Evolutionary conservation across 164 flowering plant genomes (phyloP).

Genomic region (Piper longum): DNA sequence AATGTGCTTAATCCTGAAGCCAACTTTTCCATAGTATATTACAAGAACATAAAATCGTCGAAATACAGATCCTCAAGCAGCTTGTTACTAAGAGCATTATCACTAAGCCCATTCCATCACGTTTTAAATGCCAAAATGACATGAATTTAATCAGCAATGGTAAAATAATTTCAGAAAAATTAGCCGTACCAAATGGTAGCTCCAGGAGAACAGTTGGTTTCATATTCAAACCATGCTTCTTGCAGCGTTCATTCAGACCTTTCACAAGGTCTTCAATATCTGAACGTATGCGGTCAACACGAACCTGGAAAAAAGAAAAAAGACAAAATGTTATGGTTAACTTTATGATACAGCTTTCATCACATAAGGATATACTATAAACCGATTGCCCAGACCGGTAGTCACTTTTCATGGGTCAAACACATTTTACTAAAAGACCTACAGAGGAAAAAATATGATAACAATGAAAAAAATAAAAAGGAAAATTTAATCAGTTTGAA

Average conservation of each 20-base stretch:
- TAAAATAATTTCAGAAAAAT: background rate
- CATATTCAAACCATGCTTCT: conserved; percentile 70
- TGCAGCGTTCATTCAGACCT: conserved; percentile 81
- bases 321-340: background rate
- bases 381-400: background rate
- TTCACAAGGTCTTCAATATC: conserved; percentile 74
- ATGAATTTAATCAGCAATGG: too few species aligned
- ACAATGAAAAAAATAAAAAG: too few species aligned
- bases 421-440: too few species aligned
- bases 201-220: conserved; percentile 71
- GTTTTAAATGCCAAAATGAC: background rate
- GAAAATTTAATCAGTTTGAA: too few species aligned
- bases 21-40: background rate
- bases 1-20: background rate
- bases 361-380: background rate
- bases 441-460: too few species aligned
- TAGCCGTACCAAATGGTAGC: conserved; percentile 75
- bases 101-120: too few species aligned
- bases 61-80: background rate
- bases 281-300: conserved; percentile 60
- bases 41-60: background rate
- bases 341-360: background rate
- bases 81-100: background rate
- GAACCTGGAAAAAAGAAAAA: conserved; percentile 32
- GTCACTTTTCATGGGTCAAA: too few species aligned